A percentile compares a stretch with the other conserved stretches of the same genome.
Conservation (phyloP, 2,329 filamentous ascomycete species). For the Pestalotiopsis sp. region DNA sequence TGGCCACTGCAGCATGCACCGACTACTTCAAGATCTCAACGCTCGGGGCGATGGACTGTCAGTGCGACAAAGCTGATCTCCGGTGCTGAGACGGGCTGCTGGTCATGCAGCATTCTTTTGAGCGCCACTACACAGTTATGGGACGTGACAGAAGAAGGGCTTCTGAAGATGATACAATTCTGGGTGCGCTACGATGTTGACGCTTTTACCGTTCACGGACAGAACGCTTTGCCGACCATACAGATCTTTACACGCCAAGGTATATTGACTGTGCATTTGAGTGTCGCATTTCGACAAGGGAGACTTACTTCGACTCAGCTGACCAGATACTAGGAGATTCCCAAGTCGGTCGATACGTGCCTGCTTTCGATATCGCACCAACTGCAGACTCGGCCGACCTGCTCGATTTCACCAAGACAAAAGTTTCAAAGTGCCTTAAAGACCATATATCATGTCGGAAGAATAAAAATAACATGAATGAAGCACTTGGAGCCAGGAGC, state of each 20-base stretch:
- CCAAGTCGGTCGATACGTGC: neutral
- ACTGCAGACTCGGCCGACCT: neutral
- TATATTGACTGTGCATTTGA: neutral
- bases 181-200: slow-evolving; percentile 10
- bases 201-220: slow-evolving; percentile 10
- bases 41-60: neutral
- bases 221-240: neutral
- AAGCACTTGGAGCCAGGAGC: neutral
- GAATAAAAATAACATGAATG: neutral
- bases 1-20: neutral
- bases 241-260: slow-evolving; percentile 10
- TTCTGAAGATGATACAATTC: neutral
- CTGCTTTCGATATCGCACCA: neutral
- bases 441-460: slow-evolving; percentile 3
- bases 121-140: slow-evolving; percentile 4
- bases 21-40: neutral
- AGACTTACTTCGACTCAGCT: neutral
- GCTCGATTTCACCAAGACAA: slow-evolving; percentile 10
- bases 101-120: slow-evolving; percentile 2
- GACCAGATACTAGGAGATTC: slow-evolving; percentile 1
- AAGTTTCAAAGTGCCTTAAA: slow-evolving; percentile 4
- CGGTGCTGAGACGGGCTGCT: slow-evolving; percentile 2
- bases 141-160: neutral
- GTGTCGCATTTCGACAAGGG: too few species aligned
- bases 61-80: neutral